Base-by-base conservation (phyloP, 108 stramenopile genomes). In the Pseudonitzschia delicatissima region DNA sequence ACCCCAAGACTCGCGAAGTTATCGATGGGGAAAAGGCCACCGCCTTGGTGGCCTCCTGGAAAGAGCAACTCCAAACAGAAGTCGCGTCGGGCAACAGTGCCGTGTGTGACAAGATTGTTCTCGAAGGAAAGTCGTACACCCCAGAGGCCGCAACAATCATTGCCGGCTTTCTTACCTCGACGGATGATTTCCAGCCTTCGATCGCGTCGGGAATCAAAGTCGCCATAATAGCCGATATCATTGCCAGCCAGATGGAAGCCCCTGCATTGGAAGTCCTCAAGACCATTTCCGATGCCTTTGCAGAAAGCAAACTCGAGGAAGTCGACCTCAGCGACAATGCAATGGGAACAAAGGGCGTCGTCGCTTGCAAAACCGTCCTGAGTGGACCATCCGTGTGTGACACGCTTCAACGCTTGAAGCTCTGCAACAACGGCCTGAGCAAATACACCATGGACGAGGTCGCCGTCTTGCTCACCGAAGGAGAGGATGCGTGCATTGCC, bases 251-350 rank as follows among this genome's bases (percentile, higher is more conserved):
- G 25, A 33, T 51, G 45, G 65, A 62, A 31, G 68, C 64, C 11
- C 52, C 51, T 29, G 75, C 68, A 20, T 31, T 76, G 47, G 57
- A 28, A 13, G 68, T 76, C 57, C 36, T 51, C 36, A 20, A 64
- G 45, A 32, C 21, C 5, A 34, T 76, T 27, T 57, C 66, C 26
- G 31, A 64, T 20, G 34, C 42, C n/a, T 76, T 76, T 20, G 40
- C 27, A 36, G 40, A 58, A 1, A 48, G 68, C 28, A 28, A 73
- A 12, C 40, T 76, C 18, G 40, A 27, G 6, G 61, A 61, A 17
- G 27, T 76, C 9, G 34, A 76, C 33, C 64, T 76, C 12, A 68
- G 62, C 44, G 75, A 76, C 68, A 76, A 76, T 57, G 75, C 75
- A 25, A 62, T 76, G 75, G 75, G 68, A 21, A 45, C n/a, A 9